Evolutionary conservation across 805 yeast genomes (phyloP), one percentile per base, ranked within the genome.

Genomic region (Candida ponderosae): DNA sequence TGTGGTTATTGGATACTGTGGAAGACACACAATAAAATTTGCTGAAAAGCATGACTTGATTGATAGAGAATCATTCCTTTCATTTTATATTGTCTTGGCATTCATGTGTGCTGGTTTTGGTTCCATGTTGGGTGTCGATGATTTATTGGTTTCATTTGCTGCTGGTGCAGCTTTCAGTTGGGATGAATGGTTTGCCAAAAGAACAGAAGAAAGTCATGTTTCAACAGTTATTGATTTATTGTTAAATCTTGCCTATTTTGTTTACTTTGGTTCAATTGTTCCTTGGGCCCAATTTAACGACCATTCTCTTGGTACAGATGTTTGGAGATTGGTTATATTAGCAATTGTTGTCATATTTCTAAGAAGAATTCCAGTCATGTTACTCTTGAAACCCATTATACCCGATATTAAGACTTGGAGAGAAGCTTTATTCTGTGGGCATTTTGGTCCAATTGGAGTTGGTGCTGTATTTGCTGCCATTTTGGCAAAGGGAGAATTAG

Each of bases 381-480:
- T 88, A 34, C 70, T 76, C 0, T 61, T 84, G 35, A 83, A 83
- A 51, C 88, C 90, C 0, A 55, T 87, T 18, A 81, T 86, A 2
- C 96, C 96, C 0, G 96, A 88, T 54, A 74, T 88, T 29, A 79
- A 86, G 50, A 74, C 86, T 10, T 88, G 96, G 95, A 76, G 95
- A 57, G 97, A 88, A 57, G 96, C 96, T 0, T 56, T 88, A 4
- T 89, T 89, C 58, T 86, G 94, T 57, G 96, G 96, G 17, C 96
- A 88, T 62, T 88, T 89, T 59, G 97, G 97, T 15, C 96, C 97
- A 2, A 85, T 89, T 53, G 97, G 97, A 34, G 96, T 88, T 18
- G 96, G 96, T 40, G 95, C 95, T 2, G 68, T 88, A 7, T 87
- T 84, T 59, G 90, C 93, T 31, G 79, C 85, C 6, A 79, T 88